phyloP scores from a whole-genome alignment of 352 stramenopile genomes.

The Phytophthora tentaculata region DNA sequence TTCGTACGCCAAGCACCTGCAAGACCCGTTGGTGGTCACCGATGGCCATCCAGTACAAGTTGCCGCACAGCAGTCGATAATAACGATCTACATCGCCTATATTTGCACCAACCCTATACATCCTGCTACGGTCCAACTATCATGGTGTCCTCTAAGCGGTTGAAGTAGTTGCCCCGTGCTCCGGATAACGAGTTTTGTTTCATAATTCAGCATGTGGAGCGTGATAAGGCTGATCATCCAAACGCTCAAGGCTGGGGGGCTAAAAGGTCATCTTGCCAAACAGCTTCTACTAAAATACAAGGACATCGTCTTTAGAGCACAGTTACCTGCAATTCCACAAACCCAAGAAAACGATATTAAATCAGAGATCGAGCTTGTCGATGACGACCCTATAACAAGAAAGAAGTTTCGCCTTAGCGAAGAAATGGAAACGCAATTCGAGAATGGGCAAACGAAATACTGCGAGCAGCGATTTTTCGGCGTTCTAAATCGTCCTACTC shows the following conservation, averaged over 20 bases:
- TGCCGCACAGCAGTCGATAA: not conserved
- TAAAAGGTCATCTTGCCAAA: not conserved
- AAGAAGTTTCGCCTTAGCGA: slow-evolving; percentile 13
- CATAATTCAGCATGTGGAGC: not conserved
- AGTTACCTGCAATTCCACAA: not conserved
- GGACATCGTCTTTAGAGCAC: not conserved
- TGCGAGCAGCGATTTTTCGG: not conserved
- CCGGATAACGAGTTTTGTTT: slow-evolving; percentile 19
- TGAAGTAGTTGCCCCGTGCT: slow-evolving; percentile 1
- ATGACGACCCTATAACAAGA: not conserved
- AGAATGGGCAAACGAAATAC: slow-evolving; percentile 1
- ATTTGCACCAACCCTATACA: slow-evolving; percentile 1
- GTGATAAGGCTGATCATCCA: not conserved
- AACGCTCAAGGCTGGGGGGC: not conserved
- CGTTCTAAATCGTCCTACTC: not conserved
- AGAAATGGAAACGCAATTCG: slow-evolving; percentile 2
- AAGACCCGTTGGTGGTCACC: not conserved
- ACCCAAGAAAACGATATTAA: not conserved
- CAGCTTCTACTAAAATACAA: not conserved
- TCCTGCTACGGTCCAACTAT: not conserved
- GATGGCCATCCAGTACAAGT: not conserved
- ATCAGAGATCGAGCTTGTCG: slow-evolving; percentile 7
- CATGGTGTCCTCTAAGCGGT: not conserved
- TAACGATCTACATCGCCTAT: no score
- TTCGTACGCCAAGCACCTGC: not conserved